Evolutionary conservation across 257 asterid genomes (phyloP).

Genomic region (Przewalskia tangutica): DNA sequence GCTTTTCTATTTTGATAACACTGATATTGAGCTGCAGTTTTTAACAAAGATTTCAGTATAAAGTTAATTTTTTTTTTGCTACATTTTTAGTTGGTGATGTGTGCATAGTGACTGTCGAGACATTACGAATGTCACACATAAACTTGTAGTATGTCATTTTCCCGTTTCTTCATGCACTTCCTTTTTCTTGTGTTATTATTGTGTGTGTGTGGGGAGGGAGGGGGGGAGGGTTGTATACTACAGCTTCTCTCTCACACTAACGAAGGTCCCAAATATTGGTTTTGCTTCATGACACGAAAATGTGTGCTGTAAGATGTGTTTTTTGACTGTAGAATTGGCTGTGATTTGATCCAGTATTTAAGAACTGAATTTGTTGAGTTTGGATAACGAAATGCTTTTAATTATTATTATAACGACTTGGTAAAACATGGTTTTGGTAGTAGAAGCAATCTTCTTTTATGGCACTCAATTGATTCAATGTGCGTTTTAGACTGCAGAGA

Average conservation of each 20-base stretch:
- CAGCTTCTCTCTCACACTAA: background rate
- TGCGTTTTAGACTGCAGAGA: conserved; percentile 85
- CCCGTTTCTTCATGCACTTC: background rate
- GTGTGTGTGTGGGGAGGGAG: too few species aligned
- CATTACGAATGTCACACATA: background rate
- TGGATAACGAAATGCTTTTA: background rate
- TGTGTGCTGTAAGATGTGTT: background rate
- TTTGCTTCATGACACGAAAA: background rate
- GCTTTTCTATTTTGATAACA: too few species aligned
- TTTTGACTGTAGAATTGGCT: background rate
- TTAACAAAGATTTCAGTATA: background rate
- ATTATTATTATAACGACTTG: background rate
- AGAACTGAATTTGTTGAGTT: background rate
- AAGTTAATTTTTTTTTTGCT: background rate
- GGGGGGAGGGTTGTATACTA: too few species aligned
- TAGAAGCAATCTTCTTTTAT: background rate
- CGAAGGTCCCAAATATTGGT: background rate
- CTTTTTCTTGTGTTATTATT: background rate
- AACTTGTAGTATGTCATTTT: background rate
- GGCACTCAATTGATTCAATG: conserved; percentile 4
- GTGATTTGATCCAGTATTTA: background rate
- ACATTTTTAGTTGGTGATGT: too few species aligned
- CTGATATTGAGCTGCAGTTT: too few species aligned
- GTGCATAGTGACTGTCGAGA: background rate
- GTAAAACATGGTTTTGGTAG: background rate